Evolutionary conservation across 805 yeast species (phyloP).

Genomic region (Suhomyces emberorum): DNA sequence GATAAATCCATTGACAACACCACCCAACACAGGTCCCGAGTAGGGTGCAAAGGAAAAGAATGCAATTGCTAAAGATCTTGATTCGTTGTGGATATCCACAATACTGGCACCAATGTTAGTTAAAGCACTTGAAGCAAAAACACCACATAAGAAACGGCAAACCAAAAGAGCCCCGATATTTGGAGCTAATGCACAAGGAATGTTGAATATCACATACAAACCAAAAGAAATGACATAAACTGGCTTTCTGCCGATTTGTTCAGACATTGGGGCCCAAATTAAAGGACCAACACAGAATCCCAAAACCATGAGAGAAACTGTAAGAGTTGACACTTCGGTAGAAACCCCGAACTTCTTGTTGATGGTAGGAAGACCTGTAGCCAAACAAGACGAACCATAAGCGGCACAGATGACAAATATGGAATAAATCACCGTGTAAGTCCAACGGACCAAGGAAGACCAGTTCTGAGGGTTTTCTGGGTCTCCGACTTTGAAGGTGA

Average conservation of each 20-base stretch:
- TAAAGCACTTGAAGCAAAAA: conserved; percentile 77
- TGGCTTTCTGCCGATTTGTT: conserved; percentile 80
- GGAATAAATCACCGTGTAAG: conserved; percentile 66
- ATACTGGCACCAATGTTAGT: conserved; percentile 88
- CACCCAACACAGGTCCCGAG: conserved; percentile 90
- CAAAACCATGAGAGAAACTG: conserved; percentile 83
- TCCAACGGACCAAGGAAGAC: conserved; percentile 55
- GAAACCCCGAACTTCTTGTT: conserved; percentile 66
- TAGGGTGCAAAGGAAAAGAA: conserved; percentile 90
- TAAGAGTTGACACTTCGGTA: conserved; percentile 70
- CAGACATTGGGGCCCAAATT: conserved; percentile 86
- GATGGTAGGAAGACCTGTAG: conserved; percentile 77
- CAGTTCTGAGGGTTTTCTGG: conserved; percentile 92
- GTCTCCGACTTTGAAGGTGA: conserved; percentile 74
- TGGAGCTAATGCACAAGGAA: conserved; percentile 82
- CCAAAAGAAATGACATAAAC: conserved; percentile 76
- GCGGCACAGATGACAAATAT: conserved; percentile 83
- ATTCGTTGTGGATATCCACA: conserved; percentile 79
- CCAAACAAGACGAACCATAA: conserved; percentile 86
- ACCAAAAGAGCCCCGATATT: conserved; percentile 79
- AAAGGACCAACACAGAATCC: conserved; percentile 89
- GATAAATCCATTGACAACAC: conserved; percentile 83
- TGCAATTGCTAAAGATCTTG: conserved; percentile 87
- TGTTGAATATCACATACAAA: conserved; percentile 73
- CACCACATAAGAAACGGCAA: conserved; percentile 85